Evolutionary conservation across 202 grass and related monocot species (phyloP), one percentile per base, ranked within the genome.

Genomic region (Brachypodium distachyon): DNA sequence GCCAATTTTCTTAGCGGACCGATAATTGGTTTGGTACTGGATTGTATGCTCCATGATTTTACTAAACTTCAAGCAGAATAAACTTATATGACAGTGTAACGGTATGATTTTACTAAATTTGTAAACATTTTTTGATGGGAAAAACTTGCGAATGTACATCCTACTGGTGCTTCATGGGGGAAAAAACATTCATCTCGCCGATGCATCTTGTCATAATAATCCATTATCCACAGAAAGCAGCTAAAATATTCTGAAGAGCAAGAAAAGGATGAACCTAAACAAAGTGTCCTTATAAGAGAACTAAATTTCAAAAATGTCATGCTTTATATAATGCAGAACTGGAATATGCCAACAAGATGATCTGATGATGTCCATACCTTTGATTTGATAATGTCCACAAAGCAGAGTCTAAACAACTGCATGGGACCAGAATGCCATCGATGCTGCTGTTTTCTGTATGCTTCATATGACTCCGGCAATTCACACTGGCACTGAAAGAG

Each of bases 351-450:
- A 48, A 34, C 5, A 54, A 36, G 61, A 60, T 68, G n/a, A 84
- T 26, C 21, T 46, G 61, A 60, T 68, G n/a, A 84, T 26, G 27
- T 46, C 2, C 73, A 67, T 86, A 93, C 90, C 85, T 97, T 93
- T 4, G 90, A 97, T 67, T 56, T 90, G 54, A 97, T 82, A 51
- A 97, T 97, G 69, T 85, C 83, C 14, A 91, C 56, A 72, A 97
- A 81, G 29, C 90, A 92, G 16, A 97, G 73, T 53, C 87, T 75
- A 42, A 90, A 93, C 28, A 97, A 40, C 75, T 92, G 93, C 89
- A 92, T 96, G 0, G 93, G 93, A 52, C 89, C 93, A 61, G 89
- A 96, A 81, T 96, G 92, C 92, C 89, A 96, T 50, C 89, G 59
- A 72, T 96, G 89, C 22, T 92, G 92, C 58, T 96, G 92, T 34